These are phyloP conservation scores for Rhodomyrtus tomentosa DNA, from an alignment of 345 rosid species.

Conservation along the genomic window DNA sequence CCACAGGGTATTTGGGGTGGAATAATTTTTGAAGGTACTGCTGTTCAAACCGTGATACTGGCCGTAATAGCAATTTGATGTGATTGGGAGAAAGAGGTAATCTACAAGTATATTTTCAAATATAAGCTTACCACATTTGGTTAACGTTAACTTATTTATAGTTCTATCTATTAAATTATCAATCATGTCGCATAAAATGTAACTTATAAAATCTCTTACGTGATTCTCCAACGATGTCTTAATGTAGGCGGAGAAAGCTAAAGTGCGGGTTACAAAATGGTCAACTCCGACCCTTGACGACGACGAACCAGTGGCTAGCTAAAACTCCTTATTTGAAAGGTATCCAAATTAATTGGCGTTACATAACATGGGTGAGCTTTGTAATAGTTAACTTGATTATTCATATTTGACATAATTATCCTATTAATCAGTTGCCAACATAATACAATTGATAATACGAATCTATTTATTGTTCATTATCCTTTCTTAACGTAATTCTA, in stretches of 20 bases:
- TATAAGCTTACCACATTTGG: not conserved
- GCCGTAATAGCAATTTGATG: conserved; percentile 24
- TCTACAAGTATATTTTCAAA: not conserved
- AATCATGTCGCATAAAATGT: not conserved
- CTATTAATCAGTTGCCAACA: not conserved
- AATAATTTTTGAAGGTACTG: conserved; percentile 7
- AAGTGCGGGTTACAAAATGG: not conserved
- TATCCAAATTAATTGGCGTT: not conserved
- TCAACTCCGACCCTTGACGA: not conserved
- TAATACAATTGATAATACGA: not conserved
- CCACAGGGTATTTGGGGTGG: too few relatives aligned
- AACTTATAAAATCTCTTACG: not conserved
- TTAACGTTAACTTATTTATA: not conserved
- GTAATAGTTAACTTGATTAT: not conserved
- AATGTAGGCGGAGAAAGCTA: not conserved
- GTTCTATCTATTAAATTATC: not conserved
- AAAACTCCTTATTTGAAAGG: not conserved
- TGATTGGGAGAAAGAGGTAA: conserved; percentile 12
- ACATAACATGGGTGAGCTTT: not conserved
- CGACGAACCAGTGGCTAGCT: not conserved
- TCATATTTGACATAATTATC: not conserved
- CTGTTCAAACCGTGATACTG: conserved; percentile 39
- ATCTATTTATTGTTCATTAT: not conserved
- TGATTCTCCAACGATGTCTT: not conserved
- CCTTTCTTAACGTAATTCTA: not conserved